Base-by-base conservation (phyloP, 331 rosid genomes). In the Acacia pycnantha region DNA sequence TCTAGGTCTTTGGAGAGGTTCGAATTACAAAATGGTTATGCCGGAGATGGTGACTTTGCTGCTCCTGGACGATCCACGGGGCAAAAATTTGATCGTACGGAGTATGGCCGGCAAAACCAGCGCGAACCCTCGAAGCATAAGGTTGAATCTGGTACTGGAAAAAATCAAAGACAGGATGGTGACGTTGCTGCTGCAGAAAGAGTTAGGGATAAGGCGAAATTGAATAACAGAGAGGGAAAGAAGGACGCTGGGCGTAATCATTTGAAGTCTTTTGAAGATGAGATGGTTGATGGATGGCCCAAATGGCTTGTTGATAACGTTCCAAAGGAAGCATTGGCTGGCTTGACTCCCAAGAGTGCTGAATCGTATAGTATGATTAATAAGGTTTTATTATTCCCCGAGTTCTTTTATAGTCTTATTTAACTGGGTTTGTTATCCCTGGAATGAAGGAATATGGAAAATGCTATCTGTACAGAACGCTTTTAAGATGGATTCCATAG, bases 291-390 rank as follows among this genome's bases (percentile, higher is more conserved):
- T 81, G 90, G 90, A 2, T 84, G 90, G 86, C 88, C 88, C 11
- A 87, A 26, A 81, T 87, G 90, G 88, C 72, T 94, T 0, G 87
- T 85, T 82, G 95, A 94, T 82, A 94, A 94, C 82, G 86, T 94
- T 75, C 93, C 95, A 26, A 46, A 27, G 29, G 80, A 87, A 8
- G 84, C 82, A 2, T 86, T 94, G 81, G 82, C 83, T 77, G 89
- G 87, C 41, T 79, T 94, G 87, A 87, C 88, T 78, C 94, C 95
- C 37, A 94, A 53, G 84, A 90, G 93, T 83, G 97, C 94, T 15
- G 98, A 92, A 48, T 88, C 95, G 4, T 92, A 83, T 80, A 88
- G 68, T 65, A 94, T 88, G 90, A 88, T 94, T 54, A 92, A 64
- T 76, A 94, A 94, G 94, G 98, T 92, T 15, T 1, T 8, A 40